phyloP scores from a whole-genome alignment of 225 moss, liverwort and hornwort species.

The Bryum argenteum region DNA sequence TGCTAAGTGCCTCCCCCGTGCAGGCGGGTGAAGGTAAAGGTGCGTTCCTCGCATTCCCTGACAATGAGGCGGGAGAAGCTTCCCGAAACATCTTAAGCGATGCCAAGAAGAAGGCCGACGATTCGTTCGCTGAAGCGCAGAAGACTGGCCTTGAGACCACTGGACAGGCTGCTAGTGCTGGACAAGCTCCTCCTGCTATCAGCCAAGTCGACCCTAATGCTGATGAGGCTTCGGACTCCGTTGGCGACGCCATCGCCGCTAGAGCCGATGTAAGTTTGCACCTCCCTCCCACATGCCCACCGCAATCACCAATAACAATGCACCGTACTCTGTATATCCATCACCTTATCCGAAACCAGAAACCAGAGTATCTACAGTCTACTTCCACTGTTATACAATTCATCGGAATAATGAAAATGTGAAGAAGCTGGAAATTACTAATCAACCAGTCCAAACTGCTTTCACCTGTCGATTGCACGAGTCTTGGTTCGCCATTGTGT shows the following conservation, averaged over 20 bases:
- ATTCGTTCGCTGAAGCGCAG: conserved; percentile 48
- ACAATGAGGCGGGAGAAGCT: conserved; percentile 31
- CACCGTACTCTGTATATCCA: too few relatives aligned
- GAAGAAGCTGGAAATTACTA: too few relatives aligned
- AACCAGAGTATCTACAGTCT: too few relatives aligned
- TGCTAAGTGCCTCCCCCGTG: conserved; percentile 43
- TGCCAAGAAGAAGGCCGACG: conserved; percentile 41
- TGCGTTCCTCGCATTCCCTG: conserved; percentile 27
- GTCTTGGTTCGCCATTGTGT: too few relatives aligned
- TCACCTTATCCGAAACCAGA: too few relatives aligned
- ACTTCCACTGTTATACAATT: too few relatives aligned
- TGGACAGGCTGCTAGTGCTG: conserved; percentile 53
- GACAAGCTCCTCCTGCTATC: conserved; percentile 43
- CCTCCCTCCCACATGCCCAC: neutral
- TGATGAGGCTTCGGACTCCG: conserved; percentile 34
- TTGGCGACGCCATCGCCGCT: conserved; percentile 39
- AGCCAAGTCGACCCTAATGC: conserved; percentile 50
- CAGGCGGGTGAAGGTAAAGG: conserved; percentile 50
- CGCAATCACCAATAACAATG: too few relatives aligned
- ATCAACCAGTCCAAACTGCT: too few relatives aligned
- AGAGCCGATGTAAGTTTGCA: conserved; percentile 52
- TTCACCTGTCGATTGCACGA: too few relatives aligned
- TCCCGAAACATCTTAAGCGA: conserved; percentile 39
- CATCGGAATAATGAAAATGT: too few relatives aligned
- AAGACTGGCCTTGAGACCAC: conserved; percentile 55